Conservation (phyloP, 2,329 filamentous ascomycete genomes). For the Calonectria leucothoes region DNA sequence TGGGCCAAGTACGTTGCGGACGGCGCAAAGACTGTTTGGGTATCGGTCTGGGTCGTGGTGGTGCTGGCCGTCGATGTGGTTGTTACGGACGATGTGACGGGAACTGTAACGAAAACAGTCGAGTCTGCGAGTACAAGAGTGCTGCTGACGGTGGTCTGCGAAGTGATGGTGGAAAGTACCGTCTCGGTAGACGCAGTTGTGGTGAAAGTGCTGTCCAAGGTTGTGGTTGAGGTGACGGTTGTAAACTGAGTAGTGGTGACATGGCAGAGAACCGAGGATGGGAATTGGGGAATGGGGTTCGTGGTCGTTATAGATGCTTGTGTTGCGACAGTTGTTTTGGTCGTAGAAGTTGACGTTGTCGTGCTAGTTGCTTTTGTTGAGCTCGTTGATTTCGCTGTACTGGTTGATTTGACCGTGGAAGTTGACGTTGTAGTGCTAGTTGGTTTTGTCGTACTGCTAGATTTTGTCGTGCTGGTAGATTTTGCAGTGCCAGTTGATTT, state of each 20-base stretch:
- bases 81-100: not conserved
- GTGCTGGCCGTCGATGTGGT: not conserved
- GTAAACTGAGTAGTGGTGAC: not conserved
- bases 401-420: too few relatives aligned
- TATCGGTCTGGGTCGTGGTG: not conserved
- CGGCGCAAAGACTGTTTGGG: not conserved
- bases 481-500: too few relatives aligned
- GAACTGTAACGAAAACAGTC: not conserved
- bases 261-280: not conserved
- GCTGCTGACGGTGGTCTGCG: not conserved
- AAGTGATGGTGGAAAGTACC: not conserved
- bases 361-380: too few relatives aligned
- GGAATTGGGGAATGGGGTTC: not conserved
- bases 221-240: not conserved
- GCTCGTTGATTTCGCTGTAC: too few relatives aligned
- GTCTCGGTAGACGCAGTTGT: not conserved
- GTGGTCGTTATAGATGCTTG: not conserved
- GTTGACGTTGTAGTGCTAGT: too few relatives aligned
- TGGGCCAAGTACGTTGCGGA: not conserved
- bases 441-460: too few relatives aligned
- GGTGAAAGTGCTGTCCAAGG: not conserved
- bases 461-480: too few relatives aligned
- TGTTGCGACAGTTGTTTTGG: too few relatives aligned
- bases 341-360: too few relatives aligned
- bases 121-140: not conserved